Evolutionary conservation across 2,329 filamentous ascomycete genomes (phyloP), one percentile per base, ranked within the genome.

Genomic region (Neospermospora avenae): DNA sequence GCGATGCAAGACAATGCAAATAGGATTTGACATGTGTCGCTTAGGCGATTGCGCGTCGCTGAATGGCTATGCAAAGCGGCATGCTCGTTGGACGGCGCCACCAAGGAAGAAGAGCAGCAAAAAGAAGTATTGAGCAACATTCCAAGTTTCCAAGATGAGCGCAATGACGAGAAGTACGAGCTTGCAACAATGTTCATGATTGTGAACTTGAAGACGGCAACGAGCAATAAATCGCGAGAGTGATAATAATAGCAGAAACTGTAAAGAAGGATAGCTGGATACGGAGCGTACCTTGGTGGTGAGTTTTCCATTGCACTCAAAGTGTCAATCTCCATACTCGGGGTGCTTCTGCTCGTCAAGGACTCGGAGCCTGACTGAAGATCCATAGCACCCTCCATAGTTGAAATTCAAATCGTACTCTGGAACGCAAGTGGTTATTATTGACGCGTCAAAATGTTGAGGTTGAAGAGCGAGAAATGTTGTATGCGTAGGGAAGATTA

Each of bases 241-340:
- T 44, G 25, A 20, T 49, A 16, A 49, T 22, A 24, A 55, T 18
- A 18, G 31, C 54, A 37, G 57, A 34, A 54, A 55, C 53, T 51
- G 53, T 53, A 51, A 20, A 53, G 42, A 46, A 22, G n/a, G 7
- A 20, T 39, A 46, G 35, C 55, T 24, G 20, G 56, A 39, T 11
- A 20, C 14, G 57, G 39, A 59, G 59, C 68, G 64, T 60, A 70
- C 68, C 60, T 64, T 55, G 49, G 63, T 16, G 65, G 63, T 8
- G 65, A 64, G 48, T 66, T 57, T n/a, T 55, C 63, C 54, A 66
- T 45, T 31, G 57, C 58, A 57, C 59, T 63, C 57, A 68, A 56
- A 34, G 44, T 59, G 46, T 70, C 68, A 10, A 67, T 52, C 20
- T 70, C 69, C 66, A 70, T 68, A 48, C 63, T 67, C 20, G 67